Evolutionary conservation across 1,284 basidiomycete genomes (phyloP), one percentile per base, ranked within the genome.

Genomic region (Bondarzewia mesenterica): DNA sequence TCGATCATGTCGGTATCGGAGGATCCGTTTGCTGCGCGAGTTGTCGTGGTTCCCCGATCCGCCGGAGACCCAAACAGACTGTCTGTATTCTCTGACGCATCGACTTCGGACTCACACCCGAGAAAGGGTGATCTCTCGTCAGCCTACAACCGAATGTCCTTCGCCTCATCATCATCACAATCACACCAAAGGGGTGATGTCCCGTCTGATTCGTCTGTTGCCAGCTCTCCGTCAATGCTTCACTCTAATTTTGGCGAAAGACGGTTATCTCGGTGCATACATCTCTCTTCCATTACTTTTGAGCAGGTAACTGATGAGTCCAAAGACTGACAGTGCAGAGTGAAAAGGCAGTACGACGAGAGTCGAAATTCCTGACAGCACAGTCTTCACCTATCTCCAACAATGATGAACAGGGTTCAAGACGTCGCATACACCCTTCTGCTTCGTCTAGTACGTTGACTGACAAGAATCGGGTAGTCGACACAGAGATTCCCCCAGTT

Each of bases 1-100:
- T 83, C 81, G 5, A 63, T 84, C 46, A 61, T 82, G 48, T 80
- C 80, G 7, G 69, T 82, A 29, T 77, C 78, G 16, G 81, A 83
- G 54, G 80, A 84, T 63, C 80, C 81, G 5, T 83, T 84, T 54
- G 78, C 77, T 29, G 70, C 74, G 15, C 68, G 70, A 43, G 67
- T 69, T 44, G 67, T 77, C 36, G 61, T 73, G 26, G 57, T 72
- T 25, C 66, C 71, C 43, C 56, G 54, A 16, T 40, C 55, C 39
- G 48, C 56, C 26, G 68, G 67, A 49, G 66, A 66, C 50, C 52
- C 69, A 62, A 55, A 64, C 63, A 50, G 75, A 71, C 64, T 77
- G 26, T 80, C 79, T 21, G 71, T 68, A 12, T 74, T 74, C 56
- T 80, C 79, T 0, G 73, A 72, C 50, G 63, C 69, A 40, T 79